Conservation (phyloP, 768 basidiomycete genomes). For the Russula foetens region DNA sequence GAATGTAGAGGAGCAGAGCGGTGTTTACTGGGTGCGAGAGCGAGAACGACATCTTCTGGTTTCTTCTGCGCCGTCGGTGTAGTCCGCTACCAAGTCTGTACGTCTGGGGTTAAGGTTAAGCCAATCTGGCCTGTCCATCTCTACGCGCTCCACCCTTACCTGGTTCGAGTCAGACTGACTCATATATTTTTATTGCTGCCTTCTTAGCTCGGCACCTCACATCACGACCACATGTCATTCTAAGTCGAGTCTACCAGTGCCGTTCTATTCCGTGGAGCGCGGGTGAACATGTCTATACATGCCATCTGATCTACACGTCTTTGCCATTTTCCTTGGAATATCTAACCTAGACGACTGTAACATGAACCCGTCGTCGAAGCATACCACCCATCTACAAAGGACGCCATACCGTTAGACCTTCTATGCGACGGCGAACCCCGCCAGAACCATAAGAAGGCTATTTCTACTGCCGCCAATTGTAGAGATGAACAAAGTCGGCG, state of each 20-base stretch:
- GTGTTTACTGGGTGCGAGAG: constrained; percentile 72
- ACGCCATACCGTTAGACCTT: constrained; percentile 62
- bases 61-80: no score
- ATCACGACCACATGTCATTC: no score
- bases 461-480: constrained; percentile 34
- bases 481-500: constrained; percentile 29
- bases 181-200: no score
- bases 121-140: no score
- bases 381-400: constrained; percentile 83
- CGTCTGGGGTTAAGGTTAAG: no score
- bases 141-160: no score
- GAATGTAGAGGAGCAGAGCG: constrained; percentile 66
- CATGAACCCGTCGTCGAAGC: no score
- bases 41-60: constrained; percentile 34
- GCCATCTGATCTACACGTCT: background rate
- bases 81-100: no score
- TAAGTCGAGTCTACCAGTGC: no score
- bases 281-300: background rate
- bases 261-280: no score
- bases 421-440: constrained; percentile 56
- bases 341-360: constrained; percentile 75
- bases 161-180: no score
- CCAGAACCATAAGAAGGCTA: constrained; percentile 47
- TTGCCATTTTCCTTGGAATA: constrained; percentile 56
- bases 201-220: no score